Evolutionary conservation across 1,284 basidiomycete genomes (phyloP).

Genomic region (Boletus smithii): DNA sequence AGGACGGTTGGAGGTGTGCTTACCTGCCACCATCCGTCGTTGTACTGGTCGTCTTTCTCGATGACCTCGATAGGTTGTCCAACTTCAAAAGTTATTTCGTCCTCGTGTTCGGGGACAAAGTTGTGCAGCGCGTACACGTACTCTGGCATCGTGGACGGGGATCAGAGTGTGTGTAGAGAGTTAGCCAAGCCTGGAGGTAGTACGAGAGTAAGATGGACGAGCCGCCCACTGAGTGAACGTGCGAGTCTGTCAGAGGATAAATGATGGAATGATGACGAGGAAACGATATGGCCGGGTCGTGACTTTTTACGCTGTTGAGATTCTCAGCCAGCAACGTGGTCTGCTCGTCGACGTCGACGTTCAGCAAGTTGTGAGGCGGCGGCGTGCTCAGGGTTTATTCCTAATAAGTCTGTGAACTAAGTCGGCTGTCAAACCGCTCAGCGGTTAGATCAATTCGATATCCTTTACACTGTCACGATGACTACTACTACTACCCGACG

Average conservation of each 20-base stretch:
- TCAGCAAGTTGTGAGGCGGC: slow-evolving; percentile 2
- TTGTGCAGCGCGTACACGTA: slow-evolving; percentile 82
- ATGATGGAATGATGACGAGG: not conserved
- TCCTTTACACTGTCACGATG: too few species aligned
- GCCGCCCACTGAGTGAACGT: not conserved
- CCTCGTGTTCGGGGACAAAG: slow-evolving; percentile 89
- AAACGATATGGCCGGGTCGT: not conserved
- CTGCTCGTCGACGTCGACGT: slow-evolving; percentile 19
- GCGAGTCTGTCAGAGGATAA: not conserved
- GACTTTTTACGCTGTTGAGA: slow-evolving; percentile 4
- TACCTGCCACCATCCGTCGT: slow-evolving; percentile 99
- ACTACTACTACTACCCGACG: slow-evolving; percentile 14
- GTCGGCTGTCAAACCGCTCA: too few species aligned
- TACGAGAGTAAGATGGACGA: not conserved
- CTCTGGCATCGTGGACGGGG: slow-evolving; percentile 38
- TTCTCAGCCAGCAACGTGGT: slow-evolving; percentile 8
- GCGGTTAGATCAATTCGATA: too few species aligned
- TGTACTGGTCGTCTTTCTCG: slow-evolving; percentile 91
- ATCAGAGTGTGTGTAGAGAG: slow-evolving; percentile 4
- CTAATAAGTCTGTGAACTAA: too few species aligned
- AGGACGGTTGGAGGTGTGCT: slow-evolving; percentile 34
- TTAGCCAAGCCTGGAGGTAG: slow-evolving; percentile 1
- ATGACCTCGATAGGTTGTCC: slow-evolving; percentile 88
- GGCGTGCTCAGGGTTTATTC: slow-evolving; percentile 5
- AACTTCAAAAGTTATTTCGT: slow-evolving; percentile 85